Base-by-base conservation (phyloP, 192 early-diverging fungal species). In the Backusella circina region DNA sequence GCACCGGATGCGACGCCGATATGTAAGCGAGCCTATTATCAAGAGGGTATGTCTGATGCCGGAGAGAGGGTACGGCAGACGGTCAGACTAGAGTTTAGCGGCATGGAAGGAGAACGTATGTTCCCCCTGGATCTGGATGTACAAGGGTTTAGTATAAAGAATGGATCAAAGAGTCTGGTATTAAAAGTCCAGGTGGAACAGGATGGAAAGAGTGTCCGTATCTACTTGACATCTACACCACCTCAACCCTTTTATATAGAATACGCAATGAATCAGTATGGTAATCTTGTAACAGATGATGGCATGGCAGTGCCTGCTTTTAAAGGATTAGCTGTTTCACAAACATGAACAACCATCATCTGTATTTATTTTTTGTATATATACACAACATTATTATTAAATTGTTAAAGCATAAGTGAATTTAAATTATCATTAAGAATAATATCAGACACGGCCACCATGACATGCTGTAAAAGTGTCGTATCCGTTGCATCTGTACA, bases 401-500 rank as follows among this genome's bases (percentile, higher is more conserved):
- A 12, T 41, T 1, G 21, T 69, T 73, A 81, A 7, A 81, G 30
- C 41, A 77, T 76, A 1, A 81, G 35, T 33, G 71, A 44, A n/a
- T 82, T 70, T 21, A 84, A 67, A 64, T 82, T 84, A n/a, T 84
- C 81, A 36, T 84, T 84, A 23, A 84, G 66, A 37, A 84, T 80
- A 37, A 84, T 84, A 51, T 84, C 83, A 5, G 74, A 75, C 5
- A 82, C 83, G 18, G 83, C 75, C 10, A 75, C 44, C 87, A 89
- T 89, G 38, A 89, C 84, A 67, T 84, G 82, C 36, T 83, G 50
- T 37, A 89, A 64, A 32, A 82, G 75, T 10, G 80, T 76, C 2
- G 86, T 89, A 65, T 89, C 84, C 2, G 87, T 89, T 7, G 86
- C 87, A 68, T 86, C 83, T 2, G 87, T 86, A 44, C 81, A 84